Conservation (phyloP, 257 asterid genomes). For the Penstemon newberryi region DNA sequence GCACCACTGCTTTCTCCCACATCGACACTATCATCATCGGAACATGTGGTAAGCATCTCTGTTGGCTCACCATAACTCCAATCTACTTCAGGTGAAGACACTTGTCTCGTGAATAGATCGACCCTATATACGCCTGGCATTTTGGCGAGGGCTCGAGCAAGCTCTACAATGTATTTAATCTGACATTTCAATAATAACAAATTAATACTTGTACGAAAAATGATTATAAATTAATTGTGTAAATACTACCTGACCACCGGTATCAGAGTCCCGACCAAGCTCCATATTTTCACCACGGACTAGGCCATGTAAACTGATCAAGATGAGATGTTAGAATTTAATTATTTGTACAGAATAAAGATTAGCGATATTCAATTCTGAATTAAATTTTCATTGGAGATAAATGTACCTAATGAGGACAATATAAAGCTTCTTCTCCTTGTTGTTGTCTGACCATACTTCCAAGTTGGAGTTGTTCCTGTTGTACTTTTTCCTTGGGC, state of each 20-base stretch:
- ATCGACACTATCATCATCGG: constrained; percentile 52
- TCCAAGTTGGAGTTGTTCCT: constrained; percentile 58
- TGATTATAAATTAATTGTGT: no score
- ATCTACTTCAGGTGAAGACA: constrained; percentile 79
- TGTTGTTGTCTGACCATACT: constrained; percentile 60
- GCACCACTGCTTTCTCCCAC: constrained; percentile 83
- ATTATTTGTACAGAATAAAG: neutral
- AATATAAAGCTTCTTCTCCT: constrained; percentile 69
- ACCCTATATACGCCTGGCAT: constrained; percentile 82
- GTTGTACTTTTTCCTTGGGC: constrained; percentile 51
- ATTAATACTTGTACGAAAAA: neutral
- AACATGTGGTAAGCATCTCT: constrained; percentile 65
- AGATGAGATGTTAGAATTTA: constrained; percentile 24
- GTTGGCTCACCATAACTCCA: constrained; percentile 88
- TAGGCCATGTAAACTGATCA: constrained; percentile 72
- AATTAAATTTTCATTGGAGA: neutral
- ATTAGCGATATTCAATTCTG: neutral
- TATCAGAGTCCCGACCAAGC: constrained; percentile 91
- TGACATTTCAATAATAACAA: constrained; percentile 32
- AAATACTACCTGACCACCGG: constrained; percentile 76
- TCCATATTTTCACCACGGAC: constrained; percentile 93
- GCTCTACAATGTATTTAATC: constrained; percentile 81
- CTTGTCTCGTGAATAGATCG: constrained; percentile 77
- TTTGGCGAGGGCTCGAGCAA: constrained; percentile 75
- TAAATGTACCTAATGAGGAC: constrained; percentile 60